Percentiles rank a stretch among this genome's conserved stretches.
These are phyloP conservation scores for Penicillium pancosmium DNA, from an alignment of 495 filamentous ascomycete species.

Conservation along the genomic window DNA sequence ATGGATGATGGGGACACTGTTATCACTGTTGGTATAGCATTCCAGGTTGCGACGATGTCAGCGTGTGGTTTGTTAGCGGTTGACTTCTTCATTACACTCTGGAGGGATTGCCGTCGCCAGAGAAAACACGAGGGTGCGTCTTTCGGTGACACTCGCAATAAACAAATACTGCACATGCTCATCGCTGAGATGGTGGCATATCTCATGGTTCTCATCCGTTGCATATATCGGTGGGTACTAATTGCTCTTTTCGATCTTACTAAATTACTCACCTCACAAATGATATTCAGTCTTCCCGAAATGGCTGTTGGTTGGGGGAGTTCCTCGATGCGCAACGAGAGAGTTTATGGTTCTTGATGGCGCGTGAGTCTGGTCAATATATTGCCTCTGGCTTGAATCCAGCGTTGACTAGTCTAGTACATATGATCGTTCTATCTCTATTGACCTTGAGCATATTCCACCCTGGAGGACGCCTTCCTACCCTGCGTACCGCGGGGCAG, in stretches of 20 bases:
- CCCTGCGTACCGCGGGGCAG: too few relatives aligned
- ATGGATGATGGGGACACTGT: conserved; percentile 57
- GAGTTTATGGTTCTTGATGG: conserved; percentile 64
- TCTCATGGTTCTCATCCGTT: conserved; percentile 2
- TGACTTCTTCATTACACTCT: conserved; percentile 36
- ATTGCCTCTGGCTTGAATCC: too few relatives aligned
- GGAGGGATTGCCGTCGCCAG: neutral
- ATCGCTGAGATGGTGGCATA: conserved; percentile 1
- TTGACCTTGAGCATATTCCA: too few relatives aligned
- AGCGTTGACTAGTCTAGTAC: too few relatives aligned
- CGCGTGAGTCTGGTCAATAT: too few relatives aligned
- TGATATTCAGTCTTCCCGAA: conserved; percentile 51
- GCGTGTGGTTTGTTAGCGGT: conserved; percentile 46
- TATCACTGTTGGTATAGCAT: conserved; percentile 66
- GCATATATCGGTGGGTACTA: conserved; percentile 2
- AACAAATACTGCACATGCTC: neutral
- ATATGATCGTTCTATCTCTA: too few relatives aligned
- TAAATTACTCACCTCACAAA: neutral
- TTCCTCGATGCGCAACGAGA: conserved; percentile 64
- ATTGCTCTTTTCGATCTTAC: neutral
- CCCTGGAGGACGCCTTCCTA: too few relatives aligned
- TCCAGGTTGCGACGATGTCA: conserved; percentile 54
- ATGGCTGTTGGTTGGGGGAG: conserved; percentile 70
- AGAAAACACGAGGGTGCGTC: too few relatives aligned
- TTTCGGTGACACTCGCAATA: too few relatives aligned